Conservation (phyloP, 2,329 filamentous ascomycete genomes). For the Hymenoscyphus fructigenus region DNA sequence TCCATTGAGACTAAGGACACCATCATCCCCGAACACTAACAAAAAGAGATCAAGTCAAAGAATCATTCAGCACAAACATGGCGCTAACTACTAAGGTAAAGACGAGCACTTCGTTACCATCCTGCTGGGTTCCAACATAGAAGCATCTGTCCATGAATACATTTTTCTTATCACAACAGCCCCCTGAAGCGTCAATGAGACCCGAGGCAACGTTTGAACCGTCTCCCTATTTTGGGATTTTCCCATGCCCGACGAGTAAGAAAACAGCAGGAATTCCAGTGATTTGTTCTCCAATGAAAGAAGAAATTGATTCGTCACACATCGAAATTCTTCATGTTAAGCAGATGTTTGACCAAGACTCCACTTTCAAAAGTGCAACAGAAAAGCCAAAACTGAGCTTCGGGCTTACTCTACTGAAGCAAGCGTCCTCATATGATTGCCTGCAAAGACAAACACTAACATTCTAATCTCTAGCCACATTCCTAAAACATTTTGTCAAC, state of each 20-base stretch:
- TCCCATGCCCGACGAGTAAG: neutral
- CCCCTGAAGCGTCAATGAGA: neutral
- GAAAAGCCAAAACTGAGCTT: neutral
- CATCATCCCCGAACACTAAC: neutral
- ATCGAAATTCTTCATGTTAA: neutral
- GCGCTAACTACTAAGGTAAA: conserved; percentile 4
- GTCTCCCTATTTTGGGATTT: neutral
- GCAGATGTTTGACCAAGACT: neutral
- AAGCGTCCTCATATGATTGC: neutral
- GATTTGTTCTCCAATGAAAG: neutral
- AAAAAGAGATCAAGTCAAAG: neutral
- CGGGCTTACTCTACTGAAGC: neutral
- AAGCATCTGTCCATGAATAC: neutral
- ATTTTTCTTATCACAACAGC: neutral
- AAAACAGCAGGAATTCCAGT: neutral
- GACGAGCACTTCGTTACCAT: neutral
- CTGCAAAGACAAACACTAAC: neutral
- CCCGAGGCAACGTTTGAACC: neutral
- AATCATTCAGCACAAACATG: neutral
- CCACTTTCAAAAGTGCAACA: neutral
- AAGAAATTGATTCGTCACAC: neutral
- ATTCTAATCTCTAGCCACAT: neutral
- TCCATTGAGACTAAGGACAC: neutral
- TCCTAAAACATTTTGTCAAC: too few relatives aligned
- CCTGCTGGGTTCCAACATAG: neutral